phyloP scores from a whole-genome alignment of 1,284 basidiomycete species.

The Amylostereum chailletii region DNA sequence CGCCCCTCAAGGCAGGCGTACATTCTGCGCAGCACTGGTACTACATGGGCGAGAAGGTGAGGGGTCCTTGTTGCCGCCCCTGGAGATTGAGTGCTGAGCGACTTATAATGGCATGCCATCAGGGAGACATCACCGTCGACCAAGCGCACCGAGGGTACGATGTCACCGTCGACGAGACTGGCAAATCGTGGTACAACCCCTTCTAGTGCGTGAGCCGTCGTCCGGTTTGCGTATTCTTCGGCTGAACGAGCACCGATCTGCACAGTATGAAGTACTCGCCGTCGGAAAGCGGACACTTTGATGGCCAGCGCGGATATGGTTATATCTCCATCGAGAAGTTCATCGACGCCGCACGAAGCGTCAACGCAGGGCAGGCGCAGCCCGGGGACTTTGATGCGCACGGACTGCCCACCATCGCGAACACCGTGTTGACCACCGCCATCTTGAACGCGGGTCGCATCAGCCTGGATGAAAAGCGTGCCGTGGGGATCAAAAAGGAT shows the following conservation, averaged over 20 bases:
- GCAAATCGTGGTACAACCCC: conserved; percentile 80
- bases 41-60: conserved; percentile 85
- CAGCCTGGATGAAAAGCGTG: conserved; percentile 79
- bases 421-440: conserved; percentile 85
- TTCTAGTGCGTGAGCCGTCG: conserved; percentile 63
- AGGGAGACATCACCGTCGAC: conserved; percentile 88
- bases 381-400: conserved; percentile 70
- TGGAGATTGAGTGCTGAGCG: not conserved
- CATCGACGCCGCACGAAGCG: conserved; percentile 68
- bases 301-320: conserved; percentile 88
- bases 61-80: conserved; percentile 6
- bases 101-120: conserved; percentile 8
- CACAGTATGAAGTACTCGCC: conserved; percentile 88
- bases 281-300: conserved; percentile 85
- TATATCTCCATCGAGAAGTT: conserved; percentile 91
- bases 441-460: conserved; percentile 87
- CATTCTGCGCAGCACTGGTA: conserved; percentile 92
- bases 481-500: conserved; percentile 68
- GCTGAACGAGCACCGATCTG: not conserved
- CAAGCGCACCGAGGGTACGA: conserved; percentile 92
- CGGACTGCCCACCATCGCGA: conserved; percentile 80
- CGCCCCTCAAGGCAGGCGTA: conserved; percentile 67
- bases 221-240: not conserved
- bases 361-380: conserved; percentile 63
- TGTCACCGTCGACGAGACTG: conserved; percentile 74